Evolutionary conservation across 129 eudicot species (phyloP).

Genomic region (Lactuca sativa): DNA sequence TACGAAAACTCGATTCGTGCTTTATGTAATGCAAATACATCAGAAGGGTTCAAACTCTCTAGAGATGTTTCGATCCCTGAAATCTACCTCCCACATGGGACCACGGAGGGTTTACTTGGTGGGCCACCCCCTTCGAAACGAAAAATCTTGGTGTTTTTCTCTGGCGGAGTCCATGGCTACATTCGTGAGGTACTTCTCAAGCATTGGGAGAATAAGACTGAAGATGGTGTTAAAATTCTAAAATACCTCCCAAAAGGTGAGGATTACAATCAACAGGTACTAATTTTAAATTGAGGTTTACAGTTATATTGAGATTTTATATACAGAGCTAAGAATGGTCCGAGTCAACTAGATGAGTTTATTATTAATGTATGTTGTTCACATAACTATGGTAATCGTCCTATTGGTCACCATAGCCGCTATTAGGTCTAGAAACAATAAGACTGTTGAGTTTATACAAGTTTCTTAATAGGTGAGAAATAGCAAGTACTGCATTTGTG

Average conservation of each 20-base stretch:
- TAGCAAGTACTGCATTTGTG: slow-evolving; percentile 71
- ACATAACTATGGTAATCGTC: no score
- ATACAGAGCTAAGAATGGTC: not conserved
- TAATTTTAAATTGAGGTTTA: no score
- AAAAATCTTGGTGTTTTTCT: slow-evolving; percentile 60
- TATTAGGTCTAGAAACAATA: no score
- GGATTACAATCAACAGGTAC: slow-evolving; percentile 23
- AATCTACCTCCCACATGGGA: slow-evolving; percentile 62
- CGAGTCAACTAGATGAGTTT: no score
- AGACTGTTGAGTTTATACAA: no score
- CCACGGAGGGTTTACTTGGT: slow-evolving; percentile 42
- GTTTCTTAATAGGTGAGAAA: slow-evolving; percentile 41
- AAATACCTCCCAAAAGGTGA: slow-evolving; percentile 61
- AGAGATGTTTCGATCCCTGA: slow-evolving; percentile 81
- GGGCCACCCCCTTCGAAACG: slow-evolving; percentile 62
- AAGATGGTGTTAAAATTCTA: slow-evolving; percentile 58
- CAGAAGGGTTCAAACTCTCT: slow-evolving; percentile 60
- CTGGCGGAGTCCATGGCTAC: slow-evolving; percentile 85
- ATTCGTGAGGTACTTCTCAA: slow-evolving; percentile 63
- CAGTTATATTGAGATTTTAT: not conserved
- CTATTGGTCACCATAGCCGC: no score
- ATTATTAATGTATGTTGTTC: no score
- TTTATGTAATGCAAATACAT: slow-evolving; percentile 83
- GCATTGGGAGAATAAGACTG: slow-evolving; percentile 76
- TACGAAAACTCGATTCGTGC: slow-evolving; percentile 65